These are phyloP conservation scores for Immersiella caudata DNA, from an alignment of 495 filamentous ascomycete genomes.

Conservation along the genomic window DNA sequence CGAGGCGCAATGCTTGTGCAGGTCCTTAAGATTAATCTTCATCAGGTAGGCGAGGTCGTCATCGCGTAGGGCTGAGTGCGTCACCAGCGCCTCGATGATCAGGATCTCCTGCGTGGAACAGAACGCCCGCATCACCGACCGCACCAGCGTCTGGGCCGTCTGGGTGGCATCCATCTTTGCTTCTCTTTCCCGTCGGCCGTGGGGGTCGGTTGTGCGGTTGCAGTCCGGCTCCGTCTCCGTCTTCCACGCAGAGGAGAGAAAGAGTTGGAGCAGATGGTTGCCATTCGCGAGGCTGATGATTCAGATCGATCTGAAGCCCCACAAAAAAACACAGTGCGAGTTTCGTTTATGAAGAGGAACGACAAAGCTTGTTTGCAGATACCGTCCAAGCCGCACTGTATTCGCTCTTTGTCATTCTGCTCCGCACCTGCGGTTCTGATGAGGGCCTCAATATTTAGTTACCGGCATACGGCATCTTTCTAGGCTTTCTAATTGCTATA, in stretches of 20 bases:
- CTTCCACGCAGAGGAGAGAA: not conserved
- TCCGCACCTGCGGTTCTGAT: too few species aligned
- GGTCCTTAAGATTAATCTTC: slow-evolving; percentile 82
- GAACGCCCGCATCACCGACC: slow-evolving; percentile 87
- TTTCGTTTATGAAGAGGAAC: not conserved
- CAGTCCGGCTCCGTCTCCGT: not conserved
- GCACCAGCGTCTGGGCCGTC: slow-evolving; percentile 81
- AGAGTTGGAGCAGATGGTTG: not conserved
- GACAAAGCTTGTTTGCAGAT: not conserved
- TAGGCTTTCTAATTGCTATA: too few species aligned
- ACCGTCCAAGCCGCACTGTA: not conserved
- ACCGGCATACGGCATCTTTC: too few species aligned
- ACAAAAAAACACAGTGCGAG: not conserved
- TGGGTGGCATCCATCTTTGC: slow-evolving; percentile 81
- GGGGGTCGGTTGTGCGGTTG: not conserved
- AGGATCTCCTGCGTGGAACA: slow-evolving; percentile 88
- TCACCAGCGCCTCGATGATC: slow-evolving; percentile 87
- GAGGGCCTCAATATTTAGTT: too few species aligned
- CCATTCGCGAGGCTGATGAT: not conserved
- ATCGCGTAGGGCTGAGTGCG: slow-evolving; percentile 85
- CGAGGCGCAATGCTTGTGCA: slow-evolving; percentile 82
- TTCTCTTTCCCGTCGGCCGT: not conserved
- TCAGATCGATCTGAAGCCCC: not conserved
- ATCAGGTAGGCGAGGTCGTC: slow-evolving; percentile 85
- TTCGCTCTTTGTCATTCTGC: not conserved